A percentile compares a stretch with the other conserved stretches of the same genome.
Evolutionary conservation across 176 grass and related monocot species (phyloP).

Genomic region (Aegilops tauschii): DNA sequence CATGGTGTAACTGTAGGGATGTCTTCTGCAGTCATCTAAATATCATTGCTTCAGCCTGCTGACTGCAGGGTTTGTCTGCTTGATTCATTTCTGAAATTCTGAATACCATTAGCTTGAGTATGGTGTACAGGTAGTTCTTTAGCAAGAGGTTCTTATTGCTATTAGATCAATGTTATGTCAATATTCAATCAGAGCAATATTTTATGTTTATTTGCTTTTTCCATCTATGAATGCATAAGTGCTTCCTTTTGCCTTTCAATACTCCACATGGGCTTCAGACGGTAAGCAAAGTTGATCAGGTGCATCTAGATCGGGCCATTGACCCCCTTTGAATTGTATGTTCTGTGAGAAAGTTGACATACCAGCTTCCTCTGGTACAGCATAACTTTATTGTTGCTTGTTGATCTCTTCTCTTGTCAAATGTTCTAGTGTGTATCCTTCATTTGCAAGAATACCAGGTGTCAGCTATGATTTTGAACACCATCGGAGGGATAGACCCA

Average conservation of each 20-base stretch:
- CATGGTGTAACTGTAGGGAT: not conserved
- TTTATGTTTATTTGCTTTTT: not conserved
- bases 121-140: not conserved
- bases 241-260: conserved; percentile 49
- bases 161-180: not conserved
- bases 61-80: not conserved
- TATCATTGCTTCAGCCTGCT: not conserved
- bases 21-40: not conserved
- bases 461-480: conserved; percentile 68
- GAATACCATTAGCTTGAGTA: not conserved
- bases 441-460: conserved; percentile 75
- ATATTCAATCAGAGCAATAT: conserved; percentile 9
- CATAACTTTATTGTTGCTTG: not conserved
- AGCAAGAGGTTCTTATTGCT: not conserved
- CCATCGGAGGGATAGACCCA: conserved; percentile 80
- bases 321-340: conserved; percentile 86
- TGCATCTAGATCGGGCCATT: conserved; percentile 81
- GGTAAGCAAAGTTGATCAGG: conserved; percentile 77
- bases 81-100: not conserved
- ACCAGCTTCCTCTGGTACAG: conserved; percentile 87
- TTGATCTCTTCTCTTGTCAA: conserved; percentile 1
- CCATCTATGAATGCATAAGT: conserved; percentile 20
- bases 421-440: conserved; percentile 78
- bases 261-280: conserved; percentile 79
- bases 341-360: conserved; percentile 74